Conservation (phyloP, 2,329 filamentous ascomycete genomes). For the Penicillium sp. region DNA sequence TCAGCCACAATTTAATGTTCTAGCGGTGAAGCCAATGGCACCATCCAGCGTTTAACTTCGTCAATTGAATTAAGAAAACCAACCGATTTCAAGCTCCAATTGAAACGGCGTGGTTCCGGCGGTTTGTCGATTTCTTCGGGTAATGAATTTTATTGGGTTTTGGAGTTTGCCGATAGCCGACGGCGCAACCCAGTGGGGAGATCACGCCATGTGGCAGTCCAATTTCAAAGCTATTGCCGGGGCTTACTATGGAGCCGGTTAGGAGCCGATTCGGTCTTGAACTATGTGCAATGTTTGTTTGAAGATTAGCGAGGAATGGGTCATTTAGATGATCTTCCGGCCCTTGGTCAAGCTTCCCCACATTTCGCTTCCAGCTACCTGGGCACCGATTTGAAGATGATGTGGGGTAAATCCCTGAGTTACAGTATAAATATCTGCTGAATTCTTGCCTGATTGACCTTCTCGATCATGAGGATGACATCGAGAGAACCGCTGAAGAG, state of each 20-base stretch:
- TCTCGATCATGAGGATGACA: too few species aligned
- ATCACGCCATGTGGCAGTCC: constrained; percentile 1
- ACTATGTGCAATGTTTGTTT: background rate
- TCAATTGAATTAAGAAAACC: background rate
- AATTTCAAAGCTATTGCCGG: background rate
- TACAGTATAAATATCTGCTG: too few species aligned
- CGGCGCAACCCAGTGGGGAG: background rate
- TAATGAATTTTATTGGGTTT: background rate
- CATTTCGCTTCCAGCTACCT: background rate
- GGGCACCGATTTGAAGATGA: background rate
- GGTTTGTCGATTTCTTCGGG: background rate
- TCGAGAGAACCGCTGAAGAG: too few species aligned
- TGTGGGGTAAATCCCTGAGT: too few species aligned
- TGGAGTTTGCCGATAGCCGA: background rate
- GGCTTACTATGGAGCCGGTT: background rate
- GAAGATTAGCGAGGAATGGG: background rate
- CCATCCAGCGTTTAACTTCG: background rate
- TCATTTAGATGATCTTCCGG: background rate
- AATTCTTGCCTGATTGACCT: too few species aligned
- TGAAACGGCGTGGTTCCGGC: background rate
- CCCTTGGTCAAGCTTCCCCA: background rate
- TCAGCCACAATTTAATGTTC: background rate
- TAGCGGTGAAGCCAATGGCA: background rate
- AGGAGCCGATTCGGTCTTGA: background rate
- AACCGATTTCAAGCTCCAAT: background rate